Evolutionary conservation across 352 stramenopile genomes (phyloP).

Genomic region (Thalassiosira livingstoniorum): DNA sequence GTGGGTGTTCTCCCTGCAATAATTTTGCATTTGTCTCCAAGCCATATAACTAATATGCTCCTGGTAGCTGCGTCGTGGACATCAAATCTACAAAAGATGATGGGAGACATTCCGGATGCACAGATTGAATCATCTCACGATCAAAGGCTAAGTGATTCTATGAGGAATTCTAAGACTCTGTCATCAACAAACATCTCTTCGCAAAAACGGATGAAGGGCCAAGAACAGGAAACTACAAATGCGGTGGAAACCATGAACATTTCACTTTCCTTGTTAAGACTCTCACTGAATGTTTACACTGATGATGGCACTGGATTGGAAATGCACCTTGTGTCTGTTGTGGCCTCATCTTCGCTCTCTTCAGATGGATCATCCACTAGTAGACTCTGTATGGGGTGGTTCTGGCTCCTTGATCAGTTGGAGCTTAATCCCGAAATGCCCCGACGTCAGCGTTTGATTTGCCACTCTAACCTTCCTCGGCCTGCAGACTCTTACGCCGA

Average conservation of each 20-base stretch:
- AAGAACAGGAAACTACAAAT: background rate
- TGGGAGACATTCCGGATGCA: constrained; percentile 25
- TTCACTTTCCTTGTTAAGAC: constrained; percentile 56
- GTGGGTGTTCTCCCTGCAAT: constrained; percentile 81
- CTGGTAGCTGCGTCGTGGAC: constrained; percentile 74
- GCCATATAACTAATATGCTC: constrained; percentile 74
- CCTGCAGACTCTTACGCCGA: constrained; percentile 65
- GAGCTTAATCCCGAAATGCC: constrained; percentile 51
- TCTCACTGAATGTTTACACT: constrained; percentile 63
- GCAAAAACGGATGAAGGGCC: background rate
- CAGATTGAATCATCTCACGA: too few species aligned
- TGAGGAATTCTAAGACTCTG: too few species aligned
- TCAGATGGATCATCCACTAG: constrained; percentile 73
- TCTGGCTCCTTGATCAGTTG: constrained; percentile 85
- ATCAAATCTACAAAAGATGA: constrained; percentile 63
- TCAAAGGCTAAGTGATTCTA: background rate
- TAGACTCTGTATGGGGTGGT: constrained; percentile 83
- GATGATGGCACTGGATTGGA: constrained; percentile 74
- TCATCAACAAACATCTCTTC: background rate
- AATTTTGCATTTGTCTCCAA: constrained; percentile 67
- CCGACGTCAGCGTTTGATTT: constrained; percentile 75
- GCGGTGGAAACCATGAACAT: constrained; percentile 26
- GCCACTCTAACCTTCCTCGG: constrained; percentile 80
- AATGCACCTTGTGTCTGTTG: constrained; percentile 83
- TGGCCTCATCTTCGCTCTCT: constrained; percentile 62